These are phyloP conservation scores for Trichoderma asperelloides DNA, from an alignment of 495 filamentous ascomycete genomes.

Conservation along the genomic window DNA sequence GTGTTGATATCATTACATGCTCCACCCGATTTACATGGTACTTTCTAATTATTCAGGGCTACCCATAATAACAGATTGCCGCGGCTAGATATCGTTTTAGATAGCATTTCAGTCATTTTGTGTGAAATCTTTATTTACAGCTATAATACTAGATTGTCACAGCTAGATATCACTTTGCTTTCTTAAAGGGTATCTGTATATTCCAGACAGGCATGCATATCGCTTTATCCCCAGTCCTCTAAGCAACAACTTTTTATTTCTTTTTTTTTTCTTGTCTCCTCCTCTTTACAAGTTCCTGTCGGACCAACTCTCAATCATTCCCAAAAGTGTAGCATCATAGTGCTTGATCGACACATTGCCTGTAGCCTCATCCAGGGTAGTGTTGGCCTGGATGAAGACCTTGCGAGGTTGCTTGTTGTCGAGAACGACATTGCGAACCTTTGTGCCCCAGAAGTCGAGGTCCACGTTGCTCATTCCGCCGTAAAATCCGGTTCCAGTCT, in stretches of 20 bases:
- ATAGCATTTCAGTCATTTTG: neutral
- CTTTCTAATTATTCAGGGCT: too few relatives aligned
- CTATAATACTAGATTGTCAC: neutral
- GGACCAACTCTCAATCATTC: slow-evolving; percentile 84
- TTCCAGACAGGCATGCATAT: neutral
- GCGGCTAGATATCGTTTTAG: too few relatives aligned
- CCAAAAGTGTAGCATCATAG: slow-evolving; percentile 78
- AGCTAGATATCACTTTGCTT: neutral
- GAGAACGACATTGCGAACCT: slow-evolving; percentile 69
- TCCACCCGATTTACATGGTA: too few relatives aligned
- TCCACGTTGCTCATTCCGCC: slow-evolving; percentile 72
- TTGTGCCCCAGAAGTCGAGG: slow-evolving; percentile 67
- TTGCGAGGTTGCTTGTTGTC: slow-evolving; percentile 85
- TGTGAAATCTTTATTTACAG: neutral
- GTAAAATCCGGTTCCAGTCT: slow-evolving; percentile 67
- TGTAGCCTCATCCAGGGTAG: slow-evolving; percentile 53
- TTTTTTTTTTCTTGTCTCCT: neutral
- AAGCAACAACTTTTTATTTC: neutral
- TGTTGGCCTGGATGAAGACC: slow-evolving; percentile 94
- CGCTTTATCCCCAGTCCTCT: neutral
- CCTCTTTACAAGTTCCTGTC: slow-evolving; percentile 55
- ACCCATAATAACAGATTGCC: too few relatives aligned
- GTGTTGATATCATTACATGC: neutral
- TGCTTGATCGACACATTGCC: slow-evolving; percentile 74
- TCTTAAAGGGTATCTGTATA: neutral